Evolutionary conservation across 306 rosid genomes (phyloP).

Genomic region (Cucurbita maxima): DNA sequence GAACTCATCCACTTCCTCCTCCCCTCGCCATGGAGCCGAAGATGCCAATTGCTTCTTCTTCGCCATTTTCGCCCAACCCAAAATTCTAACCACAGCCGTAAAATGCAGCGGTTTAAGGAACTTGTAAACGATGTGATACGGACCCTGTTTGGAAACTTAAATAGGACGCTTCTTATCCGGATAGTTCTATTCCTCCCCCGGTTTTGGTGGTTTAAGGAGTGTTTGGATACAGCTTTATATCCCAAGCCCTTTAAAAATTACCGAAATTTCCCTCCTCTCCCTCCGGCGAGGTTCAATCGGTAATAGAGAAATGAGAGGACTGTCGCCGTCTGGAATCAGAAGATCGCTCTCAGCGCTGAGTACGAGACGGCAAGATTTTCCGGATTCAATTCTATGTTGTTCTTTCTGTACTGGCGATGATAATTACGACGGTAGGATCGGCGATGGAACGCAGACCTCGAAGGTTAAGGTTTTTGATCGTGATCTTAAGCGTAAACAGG

Average conservation of each 20-base stretch:
- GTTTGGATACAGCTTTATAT: background rate
- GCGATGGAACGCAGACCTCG: slow-evolving; percentile 23
- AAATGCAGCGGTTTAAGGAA: background rate
- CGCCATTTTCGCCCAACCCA: slow-evolving; percentile 9
- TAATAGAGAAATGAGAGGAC: slow-evolving; percentile 1
- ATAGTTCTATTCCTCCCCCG: background rate
- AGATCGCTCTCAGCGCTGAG: slow-evolving; percentile 10
- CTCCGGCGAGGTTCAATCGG: slow-evolving; percentile 3
- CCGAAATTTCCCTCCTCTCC: background rate
- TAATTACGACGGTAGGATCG: background rate
- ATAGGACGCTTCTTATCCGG: background rate
- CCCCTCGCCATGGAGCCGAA: slow-evolving; percentile 95
- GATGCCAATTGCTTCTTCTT: slow-evolving; percentile 63
- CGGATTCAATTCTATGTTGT: background rate
- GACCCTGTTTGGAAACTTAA: background rate
- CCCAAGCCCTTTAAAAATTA: background rate
- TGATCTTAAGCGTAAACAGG: slow-evolving; percentile 63
- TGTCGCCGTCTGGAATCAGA: background rate
- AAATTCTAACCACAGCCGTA: too few relatives aligned
- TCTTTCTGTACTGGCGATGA: slow-evolving; percentile 23
- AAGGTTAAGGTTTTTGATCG: slow-evolving; percentile 63
- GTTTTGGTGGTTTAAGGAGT: background rate
- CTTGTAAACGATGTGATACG: background rate
- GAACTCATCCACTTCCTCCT: slow-evolving; percentile 36
- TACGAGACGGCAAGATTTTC: background rate